Base-by-base conservation (phyloP, 202 grass and related monocot genomes). In the Digitaria exilis region DNA sequence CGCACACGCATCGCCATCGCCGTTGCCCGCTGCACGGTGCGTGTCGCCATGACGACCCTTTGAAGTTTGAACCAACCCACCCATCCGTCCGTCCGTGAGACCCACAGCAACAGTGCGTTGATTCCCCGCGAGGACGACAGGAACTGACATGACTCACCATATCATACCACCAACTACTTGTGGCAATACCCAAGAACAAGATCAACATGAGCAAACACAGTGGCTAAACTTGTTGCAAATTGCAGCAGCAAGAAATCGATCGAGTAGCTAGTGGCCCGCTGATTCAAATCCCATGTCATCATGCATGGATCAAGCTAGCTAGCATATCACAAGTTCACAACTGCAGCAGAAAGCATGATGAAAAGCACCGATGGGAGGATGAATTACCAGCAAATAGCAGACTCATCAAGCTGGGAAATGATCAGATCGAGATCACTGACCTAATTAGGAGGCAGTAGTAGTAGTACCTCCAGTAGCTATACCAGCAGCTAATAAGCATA, bases 41-140 rank as follows among this genome's bases (percentile, higher is more conserved):
- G n/a, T n/a, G n/a, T n/a, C 21, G 52, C 86, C 71, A 73, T 80
- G 78, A 64, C 76, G n/a, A n/a, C n/a, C 76, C 70, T 41, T 59
- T 0, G 69, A 52, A 51, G 28, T 58, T 73, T 28, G 61, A 77
- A 57, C 25, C 66, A 8, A 71, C 43, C 22, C 44, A 63, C 49
- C 60, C 84, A 63, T 16, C 77, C 4, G 50, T 60, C 28, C 41
- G 65, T 69, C 60, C 70, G 49, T 86, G 77, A 75, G 77, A 75
- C 76, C 57, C 66, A 48, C 57, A 44, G 48, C 34, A 82, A 82
- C 85, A 87, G 76, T 51, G 18, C 6, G 43, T 65, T 79, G 76
- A 79, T 79, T 66, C 76, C 76, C 44, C 61, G 61, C 30, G 62
- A 28, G 31, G 62, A 80, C 62, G 77, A 80, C 77, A 80, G 46